Conservation (phyloP, 306 rosid species). For the Comarum palustre region DNA sequence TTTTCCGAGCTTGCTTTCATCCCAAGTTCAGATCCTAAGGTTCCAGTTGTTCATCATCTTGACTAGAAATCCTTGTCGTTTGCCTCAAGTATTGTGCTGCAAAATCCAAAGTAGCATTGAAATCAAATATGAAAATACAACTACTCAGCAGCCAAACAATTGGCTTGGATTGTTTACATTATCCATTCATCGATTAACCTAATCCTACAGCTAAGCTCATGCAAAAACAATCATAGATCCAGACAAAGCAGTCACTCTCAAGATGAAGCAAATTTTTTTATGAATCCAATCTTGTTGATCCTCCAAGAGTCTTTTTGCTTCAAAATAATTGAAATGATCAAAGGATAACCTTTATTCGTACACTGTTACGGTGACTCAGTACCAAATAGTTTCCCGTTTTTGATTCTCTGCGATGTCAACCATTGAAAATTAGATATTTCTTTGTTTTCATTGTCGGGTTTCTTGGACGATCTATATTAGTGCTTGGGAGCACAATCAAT, state of each 20-base stretch:
- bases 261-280: not conserved
- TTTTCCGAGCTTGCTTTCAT: not conserved
- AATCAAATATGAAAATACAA: slow-evolving; percentile 2
- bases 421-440: not conserved
- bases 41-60: not conserved
- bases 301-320: slow-evolving; percentile 19
- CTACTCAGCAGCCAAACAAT: not conserved
- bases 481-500: slow-evolving; percentile 6
- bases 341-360: slow-evolving; percentile 6
- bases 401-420: slow-evolving; percentile 16
- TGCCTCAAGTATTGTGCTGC: not conserved
- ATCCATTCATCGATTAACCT: slow-evolving; percentile 7
- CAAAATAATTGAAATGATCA: slow-evolving; percentile 5
- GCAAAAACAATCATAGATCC: slow-evolving; percentile 11
- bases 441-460: not conserved
- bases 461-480: not conserved
- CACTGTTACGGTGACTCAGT: not conserved
- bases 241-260: slow-evolving; percentile 26
- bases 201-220: slow-evolving; percentile 16
- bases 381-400: not conserved
- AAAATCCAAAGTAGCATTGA: not conserved
- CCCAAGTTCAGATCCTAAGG: not conserved
- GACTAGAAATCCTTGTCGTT: not conserved
- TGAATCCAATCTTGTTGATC: slow-evolving; percentile 18
- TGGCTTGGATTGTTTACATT: slow-evolving; percentile 13